A percentile compares a stretch with the other conserved stretches of the same genome.
Conservation (phyloP, 331 rosid genomes). For the Pyracantha coccinea region DNA sequence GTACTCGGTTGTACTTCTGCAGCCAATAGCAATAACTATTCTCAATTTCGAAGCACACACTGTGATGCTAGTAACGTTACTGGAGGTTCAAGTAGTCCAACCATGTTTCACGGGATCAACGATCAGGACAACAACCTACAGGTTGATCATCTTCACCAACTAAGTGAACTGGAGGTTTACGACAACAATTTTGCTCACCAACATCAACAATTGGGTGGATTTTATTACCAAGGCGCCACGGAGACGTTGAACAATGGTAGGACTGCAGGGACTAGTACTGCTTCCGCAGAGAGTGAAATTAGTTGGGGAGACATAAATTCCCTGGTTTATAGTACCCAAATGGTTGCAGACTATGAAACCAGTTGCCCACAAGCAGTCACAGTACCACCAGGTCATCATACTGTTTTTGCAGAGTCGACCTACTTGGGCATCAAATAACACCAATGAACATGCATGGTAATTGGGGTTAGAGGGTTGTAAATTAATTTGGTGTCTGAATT, state of each 20-base stretch:
- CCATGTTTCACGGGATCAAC: constrained; percentile 38
- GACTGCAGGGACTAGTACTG: constrained; percentile 17
- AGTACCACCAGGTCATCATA: constrained; percentile 18
- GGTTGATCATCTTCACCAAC: constrained; percentile 15
- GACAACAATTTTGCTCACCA: constrained; percentile 18
- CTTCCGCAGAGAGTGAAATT: constrained; percentile 48
- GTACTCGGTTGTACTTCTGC: constrained; percentile 1
- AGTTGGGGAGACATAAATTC: constrained; percentile 66
- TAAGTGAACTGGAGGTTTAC: constrained; percentile 33
- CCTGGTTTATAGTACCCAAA: constrained; percentile 33
- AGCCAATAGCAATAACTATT: not conserved
- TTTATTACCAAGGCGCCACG: constrained; percentile 24
- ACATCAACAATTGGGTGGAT: constrained; percentile 19
- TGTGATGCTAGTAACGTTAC: not conserved
- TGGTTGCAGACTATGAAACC: constrained; percentile 41
- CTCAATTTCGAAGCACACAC: not conserved
- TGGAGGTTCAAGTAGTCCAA: constrained; percentile 2
- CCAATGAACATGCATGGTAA: not conserved
- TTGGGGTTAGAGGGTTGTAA: constrained; percentile 18
- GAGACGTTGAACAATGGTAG: constrained; percentile 28
- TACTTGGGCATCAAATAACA: constrained; percentile 43
- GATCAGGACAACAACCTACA: constrained; percentile 22
- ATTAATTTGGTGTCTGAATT: constrained; percentile 10
- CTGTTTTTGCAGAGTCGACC: constrained; percentile 32
- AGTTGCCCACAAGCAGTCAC: constrained; percentile 13